Conservation (phyloP, 163 green algal genomes). For the Volvox carteri region DNA sequence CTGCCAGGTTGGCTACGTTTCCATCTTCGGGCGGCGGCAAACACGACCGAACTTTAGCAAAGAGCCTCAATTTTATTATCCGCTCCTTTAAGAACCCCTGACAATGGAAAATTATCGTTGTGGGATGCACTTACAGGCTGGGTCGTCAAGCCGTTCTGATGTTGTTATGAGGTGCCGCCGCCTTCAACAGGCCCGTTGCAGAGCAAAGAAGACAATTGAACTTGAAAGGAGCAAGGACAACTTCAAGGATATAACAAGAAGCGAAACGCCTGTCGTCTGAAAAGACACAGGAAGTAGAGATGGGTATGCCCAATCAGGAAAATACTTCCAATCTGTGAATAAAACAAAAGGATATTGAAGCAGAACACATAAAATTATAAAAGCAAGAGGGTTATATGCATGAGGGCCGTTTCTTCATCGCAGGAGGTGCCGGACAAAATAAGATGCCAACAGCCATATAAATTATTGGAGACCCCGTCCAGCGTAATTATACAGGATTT, state of each 20-base stretch:
- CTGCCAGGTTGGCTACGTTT: background rate
- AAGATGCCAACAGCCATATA: background rate
- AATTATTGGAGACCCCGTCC: background rate
- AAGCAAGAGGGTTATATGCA: background rate
- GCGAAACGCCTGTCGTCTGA: background rate
- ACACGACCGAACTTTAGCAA: too few species aligned
- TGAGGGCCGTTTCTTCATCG: background rate
- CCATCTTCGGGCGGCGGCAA: conserved; percentile 10
- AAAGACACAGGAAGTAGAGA: background rate
- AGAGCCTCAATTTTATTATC: background rate
- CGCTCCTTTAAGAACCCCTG: too few species aligned
- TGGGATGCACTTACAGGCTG: too few species aligned
- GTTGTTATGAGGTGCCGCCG: background rate
- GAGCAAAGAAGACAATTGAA: background rate
- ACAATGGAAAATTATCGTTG: too few species aligned
- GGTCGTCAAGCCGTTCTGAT: background rate
- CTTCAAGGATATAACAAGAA: background rate
- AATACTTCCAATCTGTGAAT: background rate
- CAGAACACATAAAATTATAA: background rate
- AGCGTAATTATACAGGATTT: background rate
- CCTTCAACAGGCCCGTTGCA: background rate
- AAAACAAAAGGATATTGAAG: background rate
- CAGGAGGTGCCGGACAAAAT: background rate
- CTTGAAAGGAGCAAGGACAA: background rate
- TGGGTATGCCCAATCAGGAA: background rate